phyloP scores from a whole-genome alignment of 345 rosid genomes.

The Eucalyptus melliodora region DNA sequence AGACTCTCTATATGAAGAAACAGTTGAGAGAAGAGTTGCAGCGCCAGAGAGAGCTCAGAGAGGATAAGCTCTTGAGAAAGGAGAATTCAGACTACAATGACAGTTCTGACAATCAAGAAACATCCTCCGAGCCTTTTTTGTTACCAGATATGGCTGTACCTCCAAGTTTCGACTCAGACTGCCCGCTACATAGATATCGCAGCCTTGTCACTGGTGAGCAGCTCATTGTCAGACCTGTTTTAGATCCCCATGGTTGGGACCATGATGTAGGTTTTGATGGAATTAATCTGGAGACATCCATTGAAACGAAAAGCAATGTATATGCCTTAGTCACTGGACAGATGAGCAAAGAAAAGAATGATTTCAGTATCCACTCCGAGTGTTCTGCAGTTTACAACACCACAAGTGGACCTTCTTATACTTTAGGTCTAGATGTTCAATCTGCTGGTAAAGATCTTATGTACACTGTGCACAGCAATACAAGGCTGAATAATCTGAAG shows the following conservation, averaged over 20 bases:
- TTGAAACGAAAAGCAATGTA: conserved; percentile 31
- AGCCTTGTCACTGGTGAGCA: conserved; percentile 42
- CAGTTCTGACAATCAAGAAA: conserved; percentile 13
- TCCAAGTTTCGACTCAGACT: conserved; percentile 69
- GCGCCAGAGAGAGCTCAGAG: conserved; percentile 28
- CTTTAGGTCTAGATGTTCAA: conserved; percentile 67
- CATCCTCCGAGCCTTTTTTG: conserved; percentile 35
- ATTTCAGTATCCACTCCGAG: conserved; percentile 70
- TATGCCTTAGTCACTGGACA: conserved; percentile 57
- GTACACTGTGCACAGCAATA: conserved; percentile 40
- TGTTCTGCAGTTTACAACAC: conserved; percentile 46
- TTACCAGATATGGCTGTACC: conserved; percentile 83
- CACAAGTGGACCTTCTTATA: conserved; percentile 34
- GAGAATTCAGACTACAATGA: conserved; percentile 9
- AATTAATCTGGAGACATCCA: conserved; percentile 62
- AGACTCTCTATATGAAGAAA: conserved; percentile 75
- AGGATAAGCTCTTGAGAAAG: conserved; percentile 25
- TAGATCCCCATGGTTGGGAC: conserved; percentile 95
- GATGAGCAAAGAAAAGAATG: conserved; percentile 68
- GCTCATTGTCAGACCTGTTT: conserved; percentile 72
- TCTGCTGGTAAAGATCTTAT: conserved; percentile 69
- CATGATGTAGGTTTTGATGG: conserved; percentile 92
- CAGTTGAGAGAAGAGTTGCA: conserved; percentile 64
- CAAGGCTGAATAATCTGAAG: conserved; percentile 51
- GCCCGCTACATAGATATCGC: conserved; percentile 54